Percentiles rank a stretch among this genome's conserved stretches.
These are phyloP conservation scores for Ganoderma boninense DNA, from an alignment of 1,284 basidiomycete genomes.

Conservation along the genomic window DNA sequence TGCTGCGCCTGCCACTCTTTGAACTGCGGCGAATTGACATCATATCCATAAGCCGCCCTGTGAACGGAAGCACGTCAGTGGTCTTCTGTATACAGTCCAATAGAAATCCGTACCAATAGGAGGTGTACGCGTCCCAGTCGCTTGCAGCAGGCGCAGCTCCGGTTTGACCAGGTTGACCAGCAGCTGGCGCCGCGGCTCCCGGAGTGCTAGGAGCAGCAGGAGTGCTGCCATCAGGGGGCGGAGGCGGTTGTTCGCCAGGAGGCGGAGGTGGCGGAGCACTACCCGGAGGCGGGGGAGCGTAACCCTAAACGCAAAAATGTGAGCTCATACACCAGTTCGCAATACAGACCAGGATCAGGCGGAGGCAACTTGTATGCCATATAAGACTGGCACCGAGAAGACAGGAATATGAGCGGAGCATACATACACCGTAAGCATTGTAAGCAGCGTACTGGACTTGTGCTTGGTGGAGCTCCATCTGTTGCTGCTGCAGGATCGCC, in stretches of 20 bases:
- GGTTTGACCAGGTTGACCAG: slow-evolving; percentile 37
- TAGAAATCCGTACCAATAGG: slow-evolving; percentile 66
- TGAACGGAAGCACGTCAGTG: slow-evolving; percentile 17
- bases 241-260: slow-evolving; percentile 68
- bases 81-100: slow-evolving; percentile 1
- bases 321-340: slow-evolving; percentile 36
- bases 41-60: slow-evolving; percentile 90
- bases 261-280: slow-evolving; percentile 68
- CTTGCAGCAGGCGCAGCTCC: slow-evolving; percentile 57
- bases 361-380: slow-evolving; percentile 34
- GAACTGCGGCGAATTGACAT: slow-evolving; percentile 83
- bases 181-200: slow-evolving; percentile 14
- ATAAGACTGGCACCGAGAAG: slow-evolving; percentile 26
- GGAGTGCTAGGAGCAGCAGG: slow-evolving; percentile 46
- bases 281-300: slow-evolving; percentile 67
- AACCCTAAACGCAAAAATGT: slow-evolving; percentile 54
- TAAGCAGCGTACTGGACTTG: slow-evolving; percentile 83
- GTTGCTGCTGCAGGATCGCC: slow-evolving; percentile 67
- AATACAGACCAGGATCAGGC: slow-evolving; percentile 40
- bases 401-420: slow-evolving; percentile 38
- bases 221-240: slow-evolving; percentile 56
- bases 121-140: slow-evolving; percentile 70
- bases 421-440: slow-evolving; percentile 65
- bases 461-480: slow-evolving; percentile 84
- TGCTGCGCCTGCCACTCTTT: slow-evolving; percentile 81